Evolutionary conservation across 202 grass and related monocot genomes (phyloP).

Genomic region (Cymbopogon flexuosus): DNA sequence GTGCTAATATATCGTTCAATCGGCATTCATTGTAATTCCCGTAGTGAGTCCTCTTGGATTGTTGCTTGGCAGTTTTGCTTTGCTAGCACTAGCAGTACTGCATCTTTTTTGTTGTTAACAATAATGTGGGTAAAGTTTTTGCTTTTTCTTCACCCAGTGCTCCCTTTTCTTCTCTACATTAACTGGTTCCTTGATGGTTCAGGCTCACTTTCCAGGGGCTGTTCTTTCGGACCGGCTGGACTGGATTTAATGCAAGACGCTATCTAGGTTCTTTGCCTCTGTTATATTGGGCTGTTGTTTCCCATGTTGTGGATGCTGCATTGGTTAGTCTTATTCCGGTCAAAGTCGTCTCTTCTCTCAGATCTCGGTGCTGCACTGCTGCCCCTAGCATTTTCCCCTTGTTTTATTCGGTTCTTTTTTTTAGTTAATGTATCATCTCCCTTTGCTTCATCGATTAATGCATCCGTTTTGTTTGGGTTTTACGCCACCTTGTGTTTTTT

Average conservation of each 20-base stretch:
- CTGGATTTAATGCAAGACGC: neutral
- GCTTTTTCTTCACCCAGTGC: neutral
- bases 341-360: constrained; percentile 23
- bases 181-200: neutral
- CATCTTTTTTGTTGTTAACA: neutral
- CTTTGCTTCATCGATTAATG: neutral
- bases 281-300: neutral
- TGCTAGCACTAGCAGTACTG: constrained; percentile 3
- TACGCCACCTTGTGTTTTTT: neutral
- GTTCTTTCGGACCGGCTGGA: neutral
- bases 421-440: neutral
- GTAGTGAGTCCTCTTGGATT: constrained; percentile 20
- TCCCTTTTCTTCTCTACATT: neutral
- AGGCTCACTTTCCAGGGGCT: neutral
- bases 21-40: neutral
- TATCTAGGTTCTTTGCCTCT: neutral
- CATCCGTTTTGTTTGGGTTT: neutral
- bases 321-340: constrained; percentile 2
- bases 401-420: neutral
- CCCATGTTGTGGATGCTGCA: neutral
- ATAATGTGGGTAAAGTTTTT: neutral
- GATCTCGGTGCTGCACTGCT: constrained; percentile 21
- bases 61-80: constrained; percentile 14
- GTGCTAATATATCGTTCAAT: constrained; percentile 18
- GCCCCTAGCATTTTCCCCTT: neutral